phyloP scores from a whole-genome alignment of 495 filamentous ascomycete genomes.

The Oidiodendron maius region DNA sequence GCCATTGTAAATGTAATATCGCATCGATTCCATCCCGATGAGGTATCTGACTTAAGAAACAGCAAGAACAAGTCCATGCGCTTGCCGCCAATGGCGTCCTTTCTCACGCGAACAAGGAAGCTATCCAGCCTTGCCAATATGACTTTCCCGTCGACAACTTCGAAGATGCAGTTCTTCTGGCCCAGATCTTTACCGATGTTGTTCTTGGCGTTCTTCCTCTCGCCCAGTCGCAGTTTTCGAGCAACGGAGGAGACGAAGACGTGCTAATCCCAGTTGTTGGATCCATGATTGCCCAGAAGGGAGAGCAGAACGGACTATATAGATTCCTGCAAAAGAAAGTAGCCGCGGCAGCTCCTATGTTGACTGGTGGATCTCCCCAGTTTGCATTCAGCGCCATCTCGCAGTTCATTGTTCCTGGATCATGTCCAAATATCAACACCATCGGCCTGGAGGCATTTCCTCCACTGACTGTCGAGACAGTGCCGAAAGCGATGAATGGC shows the following conservation, averaged over 20 bases:
- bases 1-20: constrained; percentile 6
- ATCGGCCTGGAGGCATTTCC: constrained; percentile 48
- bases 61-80: constrained; percentile 66
- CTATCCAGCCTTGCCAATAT: constrained; percentile 56
- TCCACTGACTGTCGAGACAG: constrained; percentile 35
- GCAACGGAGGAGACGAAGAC: constrained; percentile 38
- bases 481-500: constrained; percentile 28
- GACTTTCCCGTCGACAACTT: constrained; percentile 50
- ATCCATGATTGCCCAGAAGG: constrained; percentile 58
- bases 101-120: constrained; percentile 35
- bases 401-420: constrained; percentile 51
- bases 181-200: constrained; percentile 56
- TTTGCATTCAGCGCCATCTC: constrained; percentile 56
- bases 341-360: constrained; percentile 54
- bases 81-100: constrained; percentile 51
- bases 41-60: too few relatives aligned
- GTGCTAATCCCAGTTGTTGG: constrained; percentile 42
- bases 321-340: constrained; percentile 47
- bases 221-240: constrained; percentile 45
- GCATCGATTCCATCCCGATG: neutral
- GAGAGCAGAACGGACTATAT: constrained; percentile 65
- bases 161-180: constrained; percentile 50
- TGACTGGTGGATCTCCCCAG: constrained; percentile 49
- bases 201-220: constrained; percentile 60
- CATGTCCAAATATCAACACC: constrained; percentile 42